Base-by-base conservation (phyloP, 106 monocot species). In the Acorus calamus region DNA sequence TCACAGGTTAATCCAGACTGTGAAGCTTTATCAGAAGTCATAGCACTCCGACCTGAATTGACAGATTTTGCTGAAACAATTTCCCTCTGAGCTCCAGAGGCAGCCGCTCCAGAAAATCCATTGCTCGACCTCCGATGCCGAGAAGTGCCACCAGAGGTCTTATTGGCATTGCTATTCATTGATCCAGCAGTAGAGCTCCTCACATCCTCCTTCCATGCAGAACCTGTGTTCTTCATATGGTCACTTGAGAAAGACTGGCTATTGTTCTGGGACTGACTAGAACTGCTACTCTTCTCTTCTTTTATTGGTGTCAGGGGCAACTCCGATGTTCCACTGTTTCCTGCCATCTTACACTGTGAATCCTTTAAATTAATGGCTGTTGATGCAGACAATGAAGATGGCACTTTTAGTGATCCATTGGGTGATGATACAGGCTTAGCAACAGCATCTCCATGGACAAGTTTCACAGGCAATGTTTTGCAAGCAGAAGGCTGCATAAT, bases 271-370 rank as follows among this genome's bases (percentile, higher is more conserved):
- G 79, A 80, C 42, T 84, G 84, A 70, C 86, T 78, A 8, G 86
- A 81, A 60, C 74, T 74, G 57, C 74, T 77, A 66, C 80, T 87
- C 56, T 83, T 87, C 69, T 87, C 87, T 52, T 83, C 87, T 64
- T 77, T 83, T 4, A 62, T 68, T 50, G 69, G 28, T 2, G 55
- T n/a, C 11, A 54, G 66, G 8, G 63, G 71, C 11, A 70, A 52
- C 6, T 77, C 77, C 11, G 57, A 62, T 11, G 55, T 45, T 6
- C 63, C 62, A 58, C 52, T 52, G 41, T 48, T 47, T 10, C 66
- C 77, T 61, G 50, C 55, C 45, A 14, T 53, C 57, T 78, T 82
- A 49, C 54, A 46, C 50, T 53, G 63, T 9, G 74, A 69, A 63
- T 87, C 87, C 66, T 85, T 82, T 46, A 69, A 68, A 57, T 67